Percentiles rank a stretch among this genome's conserved stretches.
Evolutionary conservation across 805 yeast species (phyloP).

Genomic region (Wickerhamomyces queroliae): DNA sequence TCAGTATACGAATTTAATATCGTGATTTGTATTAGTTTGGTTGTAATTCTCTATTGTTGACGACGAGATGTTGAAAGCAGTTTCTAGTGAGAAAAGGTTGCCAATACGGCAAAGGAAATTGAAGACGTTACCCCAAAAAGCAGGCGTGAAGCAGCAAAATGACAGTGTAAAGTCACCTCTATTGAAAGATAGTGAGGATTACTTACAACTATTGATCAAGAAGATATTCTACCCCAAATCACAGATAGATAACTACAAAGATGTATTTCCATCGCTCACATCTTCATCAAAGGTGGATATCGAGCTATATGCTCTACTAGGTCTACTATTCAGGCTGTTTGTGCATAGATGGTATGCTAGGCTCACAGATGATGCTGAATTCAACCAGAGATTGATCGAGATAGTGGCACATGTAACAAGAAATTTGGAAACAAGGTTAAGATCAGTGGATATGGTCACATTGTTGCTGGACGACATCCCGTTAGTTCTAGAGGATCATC

Average conservation of each 20-base stretch:
- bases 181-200: slow-evolving; percentile 20
- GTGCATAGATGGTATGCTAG: slow-evolving; percentile 39
- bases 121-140: not conserved
- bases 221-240: slow-evolving; percentile 20
- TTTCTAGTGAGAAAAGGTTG: slow-evolving; percentile 3
- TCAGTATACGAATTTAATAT: too few species aligned
- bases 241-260: slow-evolving; percentile 12
- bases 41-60: not conserved
- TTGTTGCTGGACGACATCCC: slow-evolving; percentile 42
- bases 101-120: not conserved
- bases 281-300: slow-evolving; percentile 34
- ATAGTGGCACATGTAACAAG: slow-evolving; percentile 34
- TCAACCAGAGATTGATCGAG: slow-evolving; percentile 33
- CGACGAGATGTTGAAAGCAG: slow-evolving; percentile 7
- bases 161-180: not conserved
- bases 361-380: slow-evolving; percentile 35
- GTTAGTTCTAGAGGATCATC: slow-evolving; percentile 31
- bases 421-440: slow-evolving; percentile 28
- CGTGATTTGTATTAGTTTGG: too few species aligned
- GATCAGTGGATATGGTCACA: slow-evolving; percentile 26
- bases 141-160: slow-evolving; percentile 4
- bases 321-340: slow-evolving; percentile 40
- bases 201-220: slow-evolving; percentile 21
- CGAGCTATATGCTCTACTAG: slow-evolving; percentile 40
- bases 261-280: slow-evolving; percentile 32